Evolutionary conservation across 257 asterid species (phyloP), one percentile per base, ranked within the genome.

Genomic region (Solanum pinnatisectum): DNA sequence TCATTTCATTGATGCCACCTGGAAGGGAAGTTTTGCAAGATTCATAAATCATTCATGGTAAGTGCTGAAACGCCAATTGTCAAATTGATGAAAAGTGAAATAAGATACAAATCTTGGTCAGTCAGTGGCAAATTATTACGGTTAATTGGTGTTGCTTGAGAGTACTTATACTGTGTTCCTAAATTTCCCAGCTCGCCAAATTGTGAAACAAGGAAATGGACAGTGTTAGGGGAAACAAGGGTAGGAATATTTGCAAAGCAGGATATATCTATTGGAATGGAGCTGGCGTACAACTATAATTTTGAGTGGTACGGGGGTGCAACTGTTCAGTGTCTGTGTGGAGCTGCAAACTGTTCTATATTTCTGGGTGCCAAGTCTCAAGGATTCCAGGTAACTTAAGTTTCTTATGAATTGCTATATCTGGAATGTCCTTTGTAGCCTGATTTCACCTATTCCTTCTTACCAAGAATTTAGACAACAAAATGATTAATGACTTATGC

Each of bases 251-350:
- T 94, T 90, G 97, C 99, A 22, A 95, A 92, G 92, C 86, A 88
- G 84, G 98, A 97, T 84, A 97, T 95, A 85, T 82, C 89, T 83
- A 87, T 88, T 72, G 98, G 98, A 88, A 92, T 95, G 85, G 98
- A 96, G 92, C 88, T 97, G 89, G 92, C 95, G 8, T 96, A 96
- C 90, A 92, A 97, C 91, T 97, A 97, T 90, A 97, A 96, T 90
- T 97, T 96, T 68, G 98, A 96, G 90, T 97, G 99, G 99, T 97
- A 94, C 25, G 99, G 99, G 33, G 99, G 99, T 88, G 98, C 91
- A 86, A 94, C 95, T 88, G 98, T 97, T 87, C 97, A 97, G 56
- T 97, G 98, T 91, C 93, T 97, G 10, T 97, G 99, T 88, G 96
- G 98, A 87, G 97, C 99, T 42, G 91, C 94, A 60, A 94, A 94